phyloP scores from a whole-genome alignment of 1,284 basidiomycete species.

The Cryptococcus floricola region DNA sequence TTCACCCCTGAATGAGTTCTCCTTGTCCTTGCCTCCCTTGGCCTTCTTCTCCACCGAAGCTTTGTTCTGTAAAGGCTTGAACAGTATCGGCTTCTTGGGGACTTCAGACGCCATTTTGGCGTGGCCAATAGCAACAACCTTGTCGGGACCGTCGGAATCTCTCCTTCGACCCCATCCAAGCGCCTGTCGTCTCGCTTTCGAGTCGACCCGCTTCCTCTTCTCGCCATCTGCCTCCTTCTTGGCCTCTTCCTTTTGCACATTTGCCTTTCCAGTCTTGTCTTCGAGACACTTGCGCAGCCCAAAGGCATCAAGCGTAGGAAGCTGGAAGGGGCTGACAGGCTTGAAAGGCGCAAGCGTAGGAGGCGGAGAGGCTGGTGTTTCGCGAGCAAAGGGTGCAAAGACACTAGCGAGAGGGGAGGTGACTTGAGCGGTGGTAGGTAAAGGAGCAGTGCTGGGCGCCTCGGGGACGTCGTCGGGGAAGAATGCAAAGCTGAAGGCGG shows the following conservation, averaged over 20 bases:
- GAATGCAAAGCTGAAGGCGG: conserved; percentile 8
- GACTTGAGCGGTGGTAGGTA: background rate
- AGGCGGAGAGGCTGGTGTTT: conserved; percentile 10
- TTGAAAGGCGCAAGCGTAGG: conserved; percentile 3
- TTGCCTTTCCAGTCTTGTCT: background rate
- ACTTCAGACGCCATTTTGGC: background rate
- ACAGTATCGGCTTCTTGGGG: background rate
- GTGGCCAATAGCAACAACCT: conserved; percentile 6
- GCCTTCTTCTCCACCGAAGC: background rate
- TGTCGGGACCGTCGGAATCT: conserved; percentile 29
- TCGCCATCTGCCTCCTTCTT: background rate
- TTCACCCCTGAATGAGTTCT: background rate
- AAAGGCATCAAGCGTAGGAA: conserved; percentile 3
- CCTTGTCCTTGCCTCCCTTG: conserved; percentile 1
- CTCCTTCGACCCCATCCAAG: conserved; percentile 40
- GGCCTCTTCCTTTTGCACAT: background rate
- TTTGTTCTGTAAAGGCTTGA: background rate
- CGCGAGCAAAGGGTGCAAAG: conserved; percentile 31
- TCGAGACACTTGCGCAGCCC: conserved; percentile 7
- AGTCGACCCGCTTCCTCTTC: conserved; percentile 24
- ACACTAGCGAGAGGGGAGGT: conserved; percentile 16
- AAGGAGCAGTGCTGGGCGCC: conserved; percentile 1
- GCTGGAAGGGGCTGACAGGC: conserved; percentile 8
- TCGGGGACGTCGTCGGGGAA: conserved; percentile 12
- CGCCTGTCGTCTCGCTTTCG: conserved; percentile 27